phyloP scores from a whole-genome alignment of 2,329 filamentous ascomycete species.

The Talaromyces sp. region DNA sequence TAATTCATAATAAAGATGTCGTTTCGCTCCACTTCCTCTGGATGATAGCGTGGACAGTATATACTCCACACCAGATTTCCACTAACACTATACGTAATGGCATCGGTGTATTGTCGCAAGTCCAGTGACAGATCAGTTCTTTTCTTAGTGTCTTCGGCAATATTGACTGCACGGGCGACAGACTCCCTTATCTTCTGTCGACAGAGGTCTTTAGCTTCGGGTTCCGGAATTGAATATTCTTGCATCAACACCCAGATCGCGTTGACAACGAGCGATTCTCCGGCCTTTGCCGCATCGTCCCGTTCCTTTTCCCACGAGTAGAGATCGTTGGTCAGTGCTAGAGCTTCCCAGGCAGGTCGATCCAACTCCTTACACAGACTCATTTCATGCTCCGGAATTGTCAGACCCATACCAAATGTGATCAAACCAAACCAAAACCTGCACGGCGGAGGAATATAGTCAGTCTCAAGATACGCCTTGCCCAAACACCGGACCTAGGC shows the following conservation, averaged over 20 bases:
- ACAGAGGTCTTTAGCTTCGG: constrained; percentile 29
- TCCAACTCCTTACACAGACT: constrained; percentile 29
- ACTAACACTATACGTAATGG: constrained; percentile 29
- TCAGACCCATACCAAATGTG: constrained; percentile 38
- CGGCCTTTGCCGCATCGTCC: constrained; percentile 25
- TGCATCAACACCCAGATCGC: constrained; percentile 42
- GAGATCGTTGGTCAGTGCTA: constrained; percentile 39
- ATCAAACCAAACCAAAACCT: constrained; percentile 37
- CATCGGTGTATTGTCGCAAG: constrained; percentile 29
- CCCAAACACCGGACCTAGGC: too few species aligned
- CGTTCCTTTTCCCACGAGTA: constrained; percentile 39
- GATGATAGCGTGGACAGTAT: constrained; percentile 34
- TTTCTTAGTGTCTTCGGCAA: constrained; percentile 21
- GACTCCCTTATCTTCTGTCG: constrained; percentile 25
- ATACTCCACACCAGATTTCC: constrained; percentile 39
- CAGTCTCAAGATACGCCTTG: neutral
- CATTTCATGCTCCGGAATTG: constrained; percentile 36
- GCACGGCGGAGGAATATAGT: neutral
- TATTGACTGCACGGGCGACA: constrained; percentile 21
- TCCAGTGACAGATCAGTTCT: constrained; percentile 24
- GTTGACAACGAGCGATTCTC: constrained; percentile 31
- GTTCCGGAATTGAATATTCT: constrained; percentile 29
- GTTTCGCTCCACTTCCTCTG: constrained; percentile 1
- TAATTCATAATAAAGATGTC: neutral
- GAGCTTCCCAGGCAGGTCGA: constrained; percentile 28